Evolutionary conservation across 2,329 filamentous ascomycete species (phyloP).

Genomic region (Cercospora sesami): DNA sequence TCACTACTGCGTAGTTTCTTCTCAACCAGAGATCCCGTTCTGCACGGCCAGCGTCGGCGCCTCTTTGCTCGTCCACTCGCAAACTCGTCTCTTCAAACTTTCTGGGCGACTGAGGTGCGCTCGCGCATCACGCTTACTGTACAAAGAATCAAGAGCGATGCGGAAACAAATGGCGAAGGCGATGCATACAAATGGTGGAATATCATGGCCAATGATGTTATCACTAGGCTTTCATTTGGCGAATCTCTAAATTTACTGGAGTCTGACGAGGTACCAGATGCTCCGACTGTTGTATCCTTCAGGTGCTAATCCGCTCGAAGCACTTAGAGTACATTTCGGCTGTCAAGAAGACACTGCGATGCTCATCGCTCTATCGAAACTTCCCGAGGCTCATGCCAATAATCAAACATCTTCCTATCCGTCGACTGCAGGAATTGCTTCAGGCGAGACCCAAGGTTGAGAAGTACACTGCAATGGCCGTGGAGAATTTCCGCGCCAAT

Average conservation of each 20-base stretch:
- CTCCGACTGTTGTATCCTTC: not conserved
- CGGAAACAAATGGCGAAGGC: conserved; percentile 32
- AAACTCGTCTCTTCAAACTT: conserved; percentile 37
- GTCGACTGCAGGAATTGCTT: conserved; percentile 22
- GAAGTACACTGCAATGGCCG: conserved; percentile 22
- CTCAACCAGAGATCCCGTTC: conserved; percentile 37
- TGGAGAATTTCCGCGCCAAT: conserved; percentile 23
- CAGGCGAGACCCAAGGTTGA: conserved; percentile 25
- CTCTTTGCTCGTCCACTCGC: conserved; percentile 41
- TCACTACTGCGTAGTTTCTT: conserved; percentile 36
- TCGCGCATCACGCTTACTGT: conserved; percentile 38
- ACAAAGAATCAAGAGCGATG: conserved; percentile 35
- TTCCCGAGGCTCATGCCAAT: conserved; percentile 24
- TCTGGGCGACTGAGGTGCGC: conserved; percentile 41
- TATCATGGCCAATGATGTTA: conserved; percentile 44
- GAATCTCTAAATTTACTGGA: conserved; percentile 42
- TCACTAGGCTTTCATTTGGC: conserved; percentile 42
- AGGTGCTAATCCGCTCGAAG: conserved; percentile 7
- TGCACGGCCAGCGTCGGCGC: conserved; percentile 40
- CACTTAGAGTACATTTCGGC: conserved; percentile 23
- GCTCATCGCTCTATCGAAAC: conserved; percentile 22
- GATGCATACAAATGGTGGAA: conserved; percentile 44
- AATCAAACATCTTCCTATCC: conserved; percentile 21
- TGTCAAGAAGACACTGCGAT: conserved; percentile 23
- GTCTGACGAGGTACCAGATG: conserved; percentile 19